Evolutionary conservation across 495 filamentous ascomycete genomes (phyloP).

Genomic region (Lophiostoma macrostomum): DNA sequence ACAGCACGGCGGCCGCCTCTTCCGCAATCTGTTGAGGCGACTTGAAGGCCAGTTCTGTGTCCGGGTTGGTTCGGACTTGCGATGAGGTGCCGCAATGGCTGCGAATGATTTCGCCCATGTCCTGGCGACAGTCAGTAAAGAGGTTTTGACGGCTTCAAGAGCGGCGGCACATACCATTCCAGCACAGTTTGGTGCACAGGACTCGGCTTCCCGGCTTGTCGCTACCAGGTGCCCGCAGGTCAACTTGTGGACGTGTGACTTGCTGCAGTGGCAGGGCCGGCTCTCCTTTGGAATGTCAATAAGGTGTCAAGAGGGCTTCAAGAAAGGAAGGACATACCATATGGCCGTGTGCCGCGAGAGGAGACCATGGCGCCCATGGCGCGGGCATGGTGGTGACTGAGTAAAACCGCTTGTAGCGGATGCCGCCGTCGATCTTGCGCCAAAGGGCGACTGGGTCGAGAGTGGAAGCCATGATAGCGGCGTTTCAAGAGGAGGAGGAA

Average conservation of each 20-base stretch:
- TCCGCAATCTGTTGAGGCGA: no score
- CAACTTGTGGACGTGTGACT: slow-evolving; percentile 9
- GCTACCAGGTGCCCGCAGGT: slow-evolving; percentile 16
- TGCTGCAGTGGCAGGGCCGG: slow-evolving; percentile 2
- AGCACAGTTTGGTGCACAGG: slow-evolving; percentile 13
- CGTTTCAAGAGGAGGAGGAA: neutral
- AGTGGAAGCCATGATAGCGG: neutral
- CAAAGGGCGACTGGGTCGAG: no score
- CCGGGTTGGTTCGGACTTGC: no score
- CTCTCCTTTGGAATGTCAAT: no score
- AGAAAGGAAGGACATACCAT: no score
- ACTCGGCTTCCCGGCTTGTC: slow-evolving; percentile 4
- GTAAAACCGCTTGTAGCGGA: neutral
- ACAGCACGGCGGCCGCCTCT: no score
- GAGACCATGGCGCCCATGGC: neutral
- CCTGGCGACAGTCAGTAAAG: no score
- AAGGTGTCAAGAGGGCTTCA: no score
- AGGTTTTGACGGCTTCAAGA: neutral
- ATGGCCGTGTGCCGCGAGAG: neutral
- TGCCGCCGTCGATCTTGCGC: neutral
- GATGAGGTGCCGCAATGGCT: no score
- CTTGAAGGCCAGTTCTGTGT: no score
- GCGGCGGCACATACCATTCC: no score
- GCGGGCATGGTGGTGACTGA: slow-evolving; percentile 3
- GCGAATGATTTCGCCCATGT: no score